phyloP scores from a whole-genome alignment of 495 filamentous ascomycete species.

The Podospora pseudoanserina region DNA sequence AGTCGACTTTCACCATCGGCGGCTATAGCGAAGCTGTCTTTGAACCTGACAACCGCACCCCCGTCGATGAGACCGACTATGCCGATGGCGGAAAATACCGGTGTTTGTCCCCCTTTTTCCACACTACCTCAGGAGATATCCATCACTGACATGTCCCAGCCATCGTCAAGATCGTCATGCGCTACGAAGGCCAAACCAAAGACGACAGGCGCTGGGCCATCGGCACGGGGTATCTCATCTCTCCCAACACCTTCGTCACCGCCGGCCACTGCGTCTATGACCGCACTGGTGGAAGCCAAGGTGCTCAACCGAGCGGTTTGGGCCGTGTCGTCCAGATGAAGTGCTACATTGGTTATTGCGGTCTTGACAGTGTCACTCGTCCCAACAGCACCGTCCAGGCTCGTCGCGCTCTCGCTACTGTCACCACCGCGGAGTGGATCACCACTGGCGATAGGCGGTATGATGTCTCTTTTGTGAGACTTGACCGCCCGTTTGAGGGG shows the following conservation, averaged over 20 bases:
- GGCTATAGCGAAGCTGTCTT: neutral
- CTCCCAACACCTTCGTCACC: neutral
- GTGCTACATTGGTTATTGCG: neutral
- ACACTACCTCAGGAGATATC: neutral
- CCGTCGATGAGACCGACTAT: neutral
- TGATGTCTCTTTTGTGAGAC: neutral
- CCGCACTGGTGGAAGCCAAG: neutral
- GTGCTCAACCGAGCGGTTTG: neutral
- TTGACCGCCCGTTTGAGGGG: neutral
- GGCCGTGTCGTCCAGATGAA: neutral
- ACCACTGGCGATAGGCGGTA: neutral
- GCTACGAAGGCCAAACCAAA: neutral
- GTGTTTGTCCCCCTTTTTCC: neutral
- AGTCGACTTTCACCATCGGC: neutral
- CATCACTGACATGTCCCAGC: neutral
- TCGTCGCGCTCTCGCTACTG: neutral
- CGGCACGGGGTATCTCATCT: neutral
- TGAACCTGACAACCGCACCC: neutral
- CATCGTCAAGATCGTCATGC: neutral
- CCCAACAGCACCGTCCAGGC: neutral
- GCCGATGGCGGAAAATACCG: neutral
- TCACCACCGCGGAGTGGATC: neutral
- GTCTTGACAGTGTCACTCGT: neutral
- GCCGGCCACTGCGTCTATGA: neutral
- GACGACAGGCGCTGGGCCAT: neutral